phyloP scores from a whole-genome alignment of 495 filamentous ascomycete genomes.

The Aspergillus diversus region DNA sequence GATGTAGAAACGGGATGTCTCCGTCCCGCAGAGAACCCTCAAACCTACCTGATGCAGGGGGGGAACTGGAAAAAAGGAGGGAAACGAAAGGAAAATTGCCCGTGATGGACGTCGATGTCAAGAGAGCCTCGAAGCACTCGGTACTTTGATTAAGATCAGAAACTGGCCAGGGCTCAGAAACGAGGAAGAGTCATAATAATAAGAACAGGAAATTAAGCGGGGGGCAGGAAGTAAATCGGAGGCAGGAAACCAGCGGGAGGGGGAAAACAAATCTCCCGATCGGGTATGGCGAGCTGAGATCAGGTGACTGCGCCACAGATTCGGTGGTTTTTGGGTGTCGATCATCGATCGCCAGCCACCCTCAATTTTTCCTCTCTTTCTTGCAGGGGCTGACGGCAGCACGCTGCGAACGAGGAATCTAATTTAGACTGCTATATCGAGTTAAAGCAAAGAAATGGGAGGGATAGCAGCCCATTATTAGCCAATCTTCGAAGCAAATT shows the following conservation, averaged over 20 bases:
- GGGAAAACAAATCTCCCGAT: conserved; percentile 53
- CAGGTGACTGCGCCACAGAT: conserved; percentile 34
- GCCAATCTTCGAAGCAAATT: too few species aligned
- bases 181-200: conserved; percentile 2
- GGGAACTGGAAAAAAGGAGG: conserved; percentile 2
- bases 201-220: conserved; percentile 29
- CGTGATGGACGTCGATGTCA: not conserved
- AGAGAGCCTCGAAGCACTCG: not conserved
- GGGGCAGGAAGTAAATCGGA: conserved; percentile 32
- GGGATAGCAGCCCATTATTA: too few species aligned
- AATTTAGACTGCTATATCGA: too few species aligned
- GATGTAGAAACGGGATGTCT: conserved; percentile 33
- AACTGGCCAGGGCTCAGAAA: not conserved
- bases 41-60: conserved; percentile 7
- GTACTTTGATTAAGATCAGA: not conserved
- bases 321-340: conserved; percentile 25
- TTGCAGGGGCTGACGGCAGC: not conserved
- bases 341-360: conserved; percentile 22
- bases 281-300: conserved; percentile 32
- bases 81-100: not conserved
- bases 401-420: too few species aligned
- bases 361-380: not conserved
- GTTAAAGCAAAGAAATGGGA: too few species aligned
- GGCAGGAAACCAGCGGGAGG: conserved; percentile 28
- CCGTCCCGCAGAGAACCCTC: conserved; percentile 19